Percentiles rank a stretch among this genome's conserved stretches.
Conservation (phyloP, 2,329 filamentous ascomycete genomes). For the Plectosphaerella sp. region DNA sequence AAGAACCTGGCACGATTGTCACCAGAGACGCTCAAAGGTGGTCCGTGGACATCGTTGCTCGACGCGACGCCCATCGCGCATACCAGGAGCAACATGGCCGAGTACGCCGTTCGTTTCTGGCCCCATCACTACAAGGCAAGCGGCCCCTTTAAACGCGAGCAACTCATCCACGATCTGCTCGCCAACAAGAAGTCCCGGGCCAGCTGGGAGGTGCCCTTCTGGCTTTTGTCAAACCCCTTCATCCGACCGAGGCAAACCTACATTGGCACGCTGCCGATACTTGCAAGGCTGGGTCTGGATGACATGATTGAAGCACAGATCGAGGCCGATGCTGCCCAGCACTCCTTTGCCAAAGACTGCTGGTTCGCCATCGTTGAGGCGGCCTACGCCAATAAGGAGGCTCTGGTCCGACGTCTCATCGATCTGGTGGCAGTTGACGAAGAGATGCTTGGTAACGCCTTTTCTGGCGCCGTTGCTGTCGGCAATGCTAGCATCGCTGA, state of each 20-base stretch:
- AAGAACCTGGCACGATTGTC: not conserved
- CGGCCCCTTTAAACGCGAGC: not conserved
- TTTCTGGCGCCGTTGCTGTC: not conserved
- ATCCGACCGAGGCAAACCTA: not conserved
- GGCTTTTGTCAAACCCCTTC: not conserved
- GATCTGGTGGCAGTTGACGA: not conserved
- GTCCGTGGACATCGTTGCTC: not conserved
- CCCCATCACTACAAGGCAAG: not conserved
- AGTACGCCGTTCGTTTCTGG: not conserved
- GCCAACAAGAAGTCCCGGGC: not conserved
- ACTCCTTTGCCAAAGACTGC: not conserved
- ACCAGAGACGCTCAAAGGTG: not conserved
- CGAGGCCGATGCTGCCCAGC: not conserved
- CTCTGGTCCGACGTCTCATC: not conserved
- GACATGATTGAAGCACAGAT: not conserved
- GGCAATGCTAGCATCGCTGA: not conserved
- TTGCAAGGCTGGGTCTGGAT: not conserved
- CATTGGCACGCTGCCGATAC: not conserved
- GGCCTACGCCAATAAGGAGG: not conserved
- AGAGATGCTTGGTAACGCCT: not conserved
- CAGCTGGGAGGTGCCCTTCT: not conserved
- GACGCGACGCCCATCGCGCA: not conserved
- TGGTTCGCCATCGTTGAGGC: not conserved
- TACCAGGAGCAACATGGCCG: not conserved
- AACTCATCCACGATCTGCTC: not conserved